Percentiles rank a stretch among this genome's conserved stretches.
Evolutionary conservation across 805 yeast genomes (phyloP).

Genomic region (Saccharomyces paradoxus): DNA sequence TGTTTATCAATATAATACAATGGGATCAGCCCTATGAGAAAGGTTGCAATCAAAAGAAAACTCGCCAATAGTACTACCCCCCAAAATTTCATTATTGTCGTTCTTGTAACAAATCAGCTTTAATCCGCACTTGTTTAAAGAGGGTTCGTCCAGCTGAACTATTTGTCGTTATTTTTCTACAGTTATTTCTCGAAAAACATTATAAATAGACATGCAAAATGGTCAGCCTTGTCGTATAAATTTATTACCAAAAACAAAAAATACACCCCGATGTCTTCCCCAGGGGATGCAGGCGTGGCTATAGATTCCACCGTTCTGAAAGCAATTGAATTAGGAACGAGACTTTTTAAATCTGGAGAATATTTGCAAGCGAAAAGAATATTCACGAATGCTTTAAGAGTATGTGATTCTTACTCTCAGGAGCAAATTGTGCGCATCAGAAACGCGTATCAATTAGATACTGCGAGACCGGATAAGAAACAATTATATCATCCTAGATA

Average conservation of each 20-base stretch:
- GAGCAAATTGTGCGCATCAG: constrained; percentile 12
- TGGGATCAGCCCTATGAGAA: constrained; percentile 26
- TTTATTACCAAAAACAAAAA: background rate
- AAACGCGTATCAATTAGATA: constrained; percentile 1
- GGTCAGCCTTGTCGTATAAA: background rate
- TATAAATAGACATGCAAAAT: background rate
- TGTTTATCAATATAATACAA: constrained; percentile 13
- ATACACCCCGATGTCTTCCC: background rate
- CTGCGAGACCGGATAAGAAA: background rate
- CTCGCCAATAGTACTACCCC: constrained; percentile 8
- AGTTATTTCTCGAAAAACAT: background rate
- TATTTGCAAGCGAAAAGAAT: constrained; percentile 21
- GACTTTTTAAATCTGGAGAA: constrained; percentile 19
- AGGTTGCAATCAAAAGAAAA: constrained; percentile 18
- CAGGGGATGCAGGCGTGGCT: background rate
- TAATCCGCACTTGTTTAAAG: background rate
- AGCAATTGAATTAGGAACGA: constrained; percentile 24
- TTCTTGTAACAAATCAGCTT: background rate
- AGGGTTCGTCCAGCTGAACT: background rate
- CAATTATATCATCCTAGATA: constrained; percentile 23
- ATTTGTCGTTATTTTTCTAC: background rate
- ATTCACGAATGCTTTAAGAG: constrained; percentile 21
- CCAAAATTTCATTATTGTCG: background rate
- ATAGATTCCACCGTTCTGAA: constrained; percentile 18
- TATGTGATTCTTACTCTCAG: constrained; percentile 20